These are phyloP conservation scores for Fusarium nanum DNA, from an alignment of 2,329 filamentous ascomycete species.

Conservation along the genomic window DNA sequence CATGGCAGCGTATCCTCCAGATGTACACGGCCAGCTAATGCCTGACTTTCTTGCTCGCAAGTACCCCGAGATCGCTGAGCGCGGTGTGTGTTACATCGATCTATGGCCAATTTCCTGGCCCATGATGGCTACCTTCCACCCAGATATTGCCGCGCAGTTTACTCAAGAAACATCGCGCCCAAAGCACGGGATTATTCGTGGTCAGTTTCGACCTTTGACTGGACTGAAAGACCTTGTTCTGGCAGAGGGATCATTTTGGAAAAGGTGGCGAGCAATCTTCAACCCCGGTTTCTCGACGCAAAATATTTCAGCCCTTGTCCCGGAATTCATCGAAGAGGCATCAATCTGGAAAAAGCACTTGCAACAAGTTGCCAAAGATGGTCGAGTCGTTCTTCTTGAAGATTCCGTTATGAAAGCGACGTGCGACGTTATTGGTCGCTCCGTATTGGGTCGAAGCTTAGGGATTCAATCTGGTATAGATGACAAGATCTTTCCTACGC, in stretches of 20 bases:
- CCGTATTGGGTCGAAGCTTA: not conserved
- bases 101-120: conserved; percentile 7
- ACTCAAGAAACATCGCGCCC: not conserved
- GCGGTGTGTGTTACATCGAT: not conserved
- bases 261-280: conserved; percentile 5
- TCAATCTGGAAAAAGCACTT: not conserved
- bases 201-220: not conserved
- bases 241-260: not conserved
- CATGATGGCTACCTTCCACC: not conserved
- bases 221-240: conserved; percentile 3
- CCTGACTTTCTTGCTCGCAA: not conserved
- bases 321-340: not conserved
- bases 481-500: not conserved
- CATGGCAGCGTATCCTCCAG: not conserved
- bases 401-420: conserved; percentile 1
- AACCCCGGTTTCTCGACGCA: conserved; percentile 6
- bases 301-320: not conserved
- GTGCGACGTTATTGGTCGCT: conserved; percentile 11
- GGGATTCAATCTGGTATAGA: not conserved
- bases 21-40: conserved; percentile 7
- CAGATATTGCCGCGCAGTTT: not conserved
- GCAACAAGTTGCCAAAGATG: not conserved
- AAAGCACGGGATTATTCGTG: not conserved
- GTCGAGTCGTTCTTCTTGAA: not conserved
- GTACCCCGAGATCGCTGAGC: not conserved